Percentiles rank a stretch among this genome's conserved stretches.
Conservation (phyloP, 306 rosid genomes). For the Casuarina glauca region DNA sequence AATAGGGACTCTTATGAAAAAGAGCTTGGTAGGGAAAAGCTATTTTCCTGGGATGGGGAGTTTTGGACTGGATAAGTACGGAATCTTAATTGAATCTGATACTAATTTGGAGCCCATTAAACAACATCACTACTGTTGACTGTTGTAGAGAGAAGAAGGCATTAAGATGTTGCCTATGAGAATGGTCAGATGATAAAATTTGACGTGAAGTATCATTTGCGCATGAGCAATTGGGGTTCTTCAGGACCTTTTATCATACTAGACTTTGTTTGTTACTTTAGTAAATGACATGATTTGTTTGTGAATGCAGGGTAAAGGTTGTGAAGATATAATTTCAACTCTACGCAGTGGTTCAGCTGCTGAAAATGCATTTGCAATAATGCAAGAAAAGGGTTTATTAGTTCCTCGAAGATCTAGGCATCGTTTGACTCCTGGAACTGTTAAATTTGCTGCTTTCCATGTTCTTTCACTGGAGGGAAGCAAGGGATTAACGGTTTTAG, state of each 20-base stretch:
- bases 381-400: constrained; percentile 95
- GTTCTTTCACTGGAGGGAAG: constrained; percentile 95
- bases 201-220: neutral
- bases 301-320: constrained; percentile 61
- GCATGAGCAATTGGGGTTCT: constrained; percentile 17
- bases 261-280: constrained; percentile 4
- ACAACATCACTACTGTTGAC: neutral
- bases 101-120: neutral
- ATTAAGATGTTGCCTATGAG: constrained; percentile 4
- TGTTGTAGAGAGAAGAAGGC: neutral
- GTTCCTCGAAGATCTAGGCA: constrained; percentile 93
- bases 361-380: constrained; percentile 84
- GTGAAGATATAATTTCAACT: constrained; percentile 84
- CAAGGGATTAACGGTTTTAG: constrained; percentile 85
- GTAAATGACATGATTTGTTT: constrained; percentile 24
- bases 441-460: constrained; percentile 97
- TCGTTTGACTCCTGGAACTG: constrained; percentile 97
- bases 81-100: neutral
- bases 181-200: neutral
- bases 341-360: constrained; percentile 97
- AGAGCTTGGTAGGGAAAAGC: too few relatives aligned
- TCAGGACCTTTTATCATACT: neutral
- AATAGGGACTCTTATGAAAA: too few relatives aligned
- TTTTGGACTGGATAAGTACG: neutral
- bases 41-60: too few relatives aligned